A percentile compares a stretch with the other conserved stretches of the same genome.
phyloP scores from a whole-genome alignment of 257 asterid species.

The Forsythia suspensa region DNA sequence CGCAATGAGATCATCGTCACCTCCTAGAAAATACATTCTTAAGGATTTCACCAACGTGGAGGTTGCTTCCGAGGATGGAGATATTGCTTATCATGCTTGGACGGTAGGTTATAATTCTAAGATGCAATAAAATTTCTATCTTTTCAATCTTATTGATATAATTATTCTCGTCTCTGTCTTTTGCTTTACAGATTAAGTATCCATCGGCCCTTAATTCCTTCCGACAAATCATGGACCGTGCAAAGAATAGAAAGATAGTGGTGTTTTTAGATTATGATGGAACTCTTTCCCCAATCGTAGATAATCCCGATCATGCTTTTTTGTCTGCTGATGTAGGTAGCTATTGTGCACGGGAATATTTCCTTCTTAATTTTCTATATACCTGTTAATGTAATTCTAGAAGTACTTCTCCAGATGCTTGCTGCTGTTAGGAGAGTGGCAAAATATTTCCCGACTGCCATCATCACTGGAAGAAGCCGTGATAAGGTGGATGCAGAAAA shows the following conservation, averaged over 20 bases:
- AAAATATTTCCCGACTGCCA: slow-evolving; percentile 80
- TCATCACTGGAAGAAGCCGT: slow-evolving; percentile 92
- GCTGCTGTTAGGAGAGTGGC: slow-evolving; percentile 58
- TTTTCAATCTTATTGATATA: neutral
- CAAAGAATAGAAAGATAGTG: slow-evolving; percentile 58
- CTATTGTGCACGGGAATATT: neutral
- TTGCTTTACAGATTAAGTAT: slow-evolving; percentile 37
- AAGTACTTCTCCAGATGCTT: slow-evolving; percentile 59
- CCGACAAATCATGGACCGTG: slow-evolving; percentile 47
- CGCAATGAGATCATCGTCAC: slow-evolving; percentile 90
- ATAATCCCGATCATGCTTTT: slow-evolving; percentile 89
- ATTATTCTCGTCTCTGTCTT: neutral
- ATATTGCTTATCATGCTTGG: slow-evolving; percentile 65
- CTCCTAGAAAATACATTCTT: slow-evolving; percentile 66
- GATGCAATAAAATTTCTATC: neutral
- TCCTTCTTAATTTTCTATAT: neutral
- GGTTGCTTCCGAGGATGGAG: slow-evolving; percentile 57
- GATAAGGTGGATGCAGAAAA: slow-evolving; percentile 49
- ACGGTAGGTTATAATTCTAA: slow-evolving; percentile 44
- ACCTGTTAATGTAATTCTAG: neutral
- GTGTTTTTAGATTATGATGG: slow-evolving; percentile 92
- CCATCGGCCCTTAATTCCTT: slow-evolving; percentile 85
- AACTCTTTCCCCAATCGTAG: slow-evolving; percentile 92
- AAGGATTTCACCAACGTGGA: slow-evolving; percentile 48
- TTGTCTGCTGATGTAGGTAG: slow-evolving; percentile 72